Conservation (phyloP, 768 basidiomycete genomes). For the Phlegmacium glaucopus region DNA sequence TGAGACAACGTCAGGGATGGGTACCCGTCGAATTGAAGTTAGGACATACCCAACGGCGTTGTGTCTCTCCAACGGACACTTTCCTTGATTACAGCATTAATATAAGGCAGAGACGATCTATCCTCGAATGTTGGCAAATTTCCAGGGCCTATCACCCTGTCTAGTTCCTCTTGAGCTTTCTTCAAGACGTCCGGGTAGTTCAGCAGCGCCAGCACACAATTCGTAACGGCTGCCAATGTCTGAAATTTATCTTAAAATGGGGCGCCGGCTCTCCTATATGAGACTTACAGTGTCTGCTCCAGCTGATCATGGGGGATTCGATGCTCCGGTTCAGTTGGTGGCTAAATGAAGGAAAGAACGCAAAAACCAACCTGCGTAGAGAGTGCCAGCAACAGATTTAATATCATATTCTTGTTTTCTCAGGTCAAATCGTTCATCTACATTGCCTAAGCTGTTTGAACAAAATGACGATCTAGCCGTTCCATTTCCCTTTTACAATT, state of each 20-base stretch:
- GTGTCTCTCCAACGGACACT: constrained; percentile 24
- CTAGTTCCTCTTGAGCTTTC: constrained; percentile 33
- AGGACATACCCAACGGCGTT: constrained; percentile 19
- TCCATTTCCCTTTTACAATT: constrained; percentile 13
- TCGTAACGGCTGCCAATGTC: constrained; percentile 22
- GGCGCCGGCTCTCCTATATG: neutral
- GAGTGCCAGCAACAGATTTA: too few relatives aligned
- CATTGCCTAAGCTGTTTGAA: constrained; percentile 8
- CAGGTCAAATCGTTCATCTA: constrained; percentile 6
- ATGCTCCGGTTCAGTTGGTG: neutral
- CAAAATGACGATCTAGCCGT: constrained; percentile 13
- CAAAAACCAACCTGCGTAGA: too few relatives aligned
- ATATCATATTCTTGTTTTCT: too few relatives aligned
- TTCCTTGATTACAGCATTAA: constrained; percentile 28
- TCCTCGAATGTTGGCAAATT: constrained; percentile 31
- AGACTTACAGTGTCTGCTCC: constrained; percentile 13
- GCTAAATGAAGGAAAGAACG: neutral
- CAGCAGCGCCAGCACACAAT: constrained; percentile 29
- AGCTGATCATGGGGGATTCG: constrained; percentile 2
- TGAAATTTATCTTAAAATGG: neutral
- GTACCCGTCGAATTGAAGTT: neutral
- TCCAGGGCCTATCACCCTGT: constrained; percentile 25
- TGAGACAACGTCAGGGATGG: neutral
- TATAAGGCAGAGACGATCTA: constrained; percentile 23
- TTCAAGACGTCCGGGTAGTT: constrained; percentile 26